phyloP scores from a whole-genome alignment of 352 stramenopile species.

The Globisporangium cylindrosporum region DNA sequence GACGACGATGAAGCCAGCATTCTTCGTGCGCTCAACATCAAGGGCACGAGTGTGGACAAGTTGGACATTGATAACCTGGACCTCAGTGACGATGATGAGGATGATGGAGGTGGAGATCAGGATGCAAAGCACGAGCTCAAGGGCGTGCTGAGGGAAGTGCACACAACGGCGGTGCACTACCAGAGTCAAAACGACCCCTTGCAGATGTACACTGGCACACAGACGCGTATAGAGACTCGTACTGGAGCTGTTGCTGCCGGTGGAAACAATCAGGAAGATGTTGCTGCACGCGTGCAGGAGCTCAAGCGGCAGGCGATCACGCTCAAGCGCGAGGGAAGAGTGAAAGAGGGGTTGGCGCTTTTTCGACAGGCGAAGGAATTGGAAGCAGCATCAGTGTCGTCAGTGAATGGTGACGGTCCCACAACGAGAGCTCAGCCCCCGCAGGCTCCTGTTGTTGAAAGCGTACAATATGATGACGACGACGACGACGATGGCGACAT shows the following conservation, averaged over 20 bases:
- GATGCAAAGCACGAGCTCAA: conserved; percentile 33
- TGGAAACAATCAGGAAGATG: conserved; percentile 4
- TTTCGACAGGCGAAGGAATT: conserved; percentile 62
- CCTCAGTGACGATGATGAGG: conserved; percentile 18
- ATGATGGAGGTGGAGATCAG: conserved; percentile 18
- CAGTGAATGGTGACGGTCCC: neutral
- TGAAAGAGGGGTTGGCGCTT: conserved; percentile 49
- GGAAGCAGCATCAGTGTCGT: conserved; percentile 20
- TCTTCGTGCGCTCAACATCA: conserved; percentile 45
- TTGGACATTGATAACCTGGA: conserved; percentile 29
- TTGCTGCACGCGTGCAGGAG: conserved; percentile 28
- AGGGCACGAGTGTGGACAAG: conserved; percentile 17
- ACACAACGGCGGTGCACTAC: conserved; percentile 30
- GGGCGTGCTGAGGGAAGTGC: conserved; percentile 33
- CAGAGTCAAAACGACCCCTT: conserved; percentile 20
- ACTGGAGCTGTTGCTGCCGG: neutral
- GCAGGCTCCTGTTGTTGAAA: neutral
- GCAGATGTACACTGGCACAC: neutral
- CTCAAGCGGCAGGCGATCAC: conserved; percentile 55
- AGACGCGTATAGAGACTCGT: neutral
- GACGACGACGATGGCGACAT: conserved; percentile 31
- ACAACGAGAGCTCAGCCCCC: neutral
- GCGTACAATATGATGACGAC: conserved; percentile 19
- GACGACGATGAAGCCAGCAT: conserved; percentile 68
- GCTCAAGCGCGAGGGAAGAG: conserved; percentile 52